phyloP scores from a whole-genome alignment of 805 yeast genomes.

The Starmerella bombicola region DNA sequence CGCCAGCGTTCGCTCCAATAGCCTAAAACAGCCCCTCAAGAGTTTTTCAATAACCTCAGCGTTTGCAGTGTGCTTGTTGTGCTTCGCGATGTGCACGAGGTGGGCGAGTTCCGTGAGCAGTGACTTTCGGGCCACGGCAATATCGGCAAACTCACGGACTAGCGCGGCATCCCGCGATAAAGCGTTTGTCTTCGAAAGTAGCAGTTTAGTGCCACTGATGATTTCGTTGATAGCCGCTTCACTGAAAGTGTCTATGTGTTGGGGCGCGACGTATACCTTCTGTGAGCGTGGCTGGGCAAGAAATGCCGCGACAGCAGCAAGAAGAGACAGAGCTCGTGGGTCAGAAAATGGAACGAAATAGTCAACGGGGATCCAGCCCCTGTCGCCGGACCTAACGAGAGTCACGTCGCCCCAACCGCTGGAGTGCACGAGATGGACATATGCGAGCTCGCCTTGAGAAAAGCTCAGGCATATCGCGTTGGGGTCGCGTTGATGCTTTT shows the following conservation, averaged over 20 bases:
- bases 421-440: constrained; percentile 31
- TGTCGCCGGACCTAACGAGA: constrained; percentile 26
- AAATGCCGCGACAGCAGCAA: constrained; percentile 29
- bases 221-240: constrained; percentile 31
- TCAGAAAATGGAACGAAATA: constrained; percentile 31
- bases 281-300: constrained; percentile 27
- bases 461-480: constrained; percentile 29
- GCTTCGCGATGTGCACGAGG: constrained; percentile 30
- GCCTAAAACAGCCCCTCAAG: constrained; percentile 26
- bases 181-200: constrained; percentile 28
- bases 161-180: constrained; percentile 28
- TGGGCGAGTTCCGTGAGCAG: constrained; percentile 32
- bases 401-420: constrained; percentile 37
- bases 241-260: constrained; percentile 23
- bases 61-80: constrained; percentile 25
- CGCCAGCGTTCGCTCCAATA: constrained; percentile 27
- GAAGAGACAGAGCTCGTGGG: constrained; percentile 28
- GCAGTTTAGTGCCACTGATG: constrained; percentile 30
- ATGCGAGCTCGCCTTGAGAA: constrained; percentile 28
- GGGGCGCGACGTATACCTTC: constrained; percentile 10
- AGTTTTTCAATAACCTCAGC: constrained; percentile 26
- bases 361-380: constrained; percentile 36
- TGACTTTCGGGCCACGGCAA: constrained; percentile 28
- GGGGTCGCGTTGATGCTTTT: constrained; percentile 25
- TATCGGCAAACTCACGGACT: constrained; percentile 24